Evolutionary conservation across 129 eudicot species (phyloP), one percentile per base, ranked within the genome.

Genomic region (Oenanthe sinensis): DNA sequence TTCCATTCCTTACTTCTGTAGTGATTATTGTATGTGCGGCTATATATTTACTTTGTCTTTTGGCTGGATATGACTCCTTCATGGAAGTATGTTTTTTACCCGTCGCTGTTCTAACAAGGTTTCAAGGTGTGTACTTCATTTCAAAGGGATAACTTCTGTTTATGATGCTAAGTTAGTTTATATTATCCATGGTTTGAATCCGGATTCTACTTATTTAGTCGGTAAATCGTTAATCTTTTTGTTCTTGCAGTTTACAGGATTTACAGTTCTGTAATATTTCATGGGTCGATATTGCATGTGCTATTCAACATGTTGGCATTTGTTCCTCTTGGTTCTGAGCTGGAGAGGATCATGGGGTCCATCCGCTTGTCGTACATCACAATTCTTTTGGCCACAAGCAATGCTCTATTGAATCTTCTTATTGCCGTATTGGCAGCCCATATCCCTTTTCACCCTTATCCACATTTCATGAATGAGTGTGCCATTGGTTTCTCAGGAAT

Each of bases 281-380:
- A 95, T 79, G 97, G 97, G 75, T 95, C 99, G 22, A 46, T 95
- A 74, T 86, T 92, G 20, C 99, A 95, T 87, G 92, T 92, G 65
- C 85, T 95, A 74, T 95, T 95, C 89, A 95, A 95, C 67, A 95
- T 95, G 97, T 26, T 92, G 87, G 97, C 99, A 26, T 81, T 95
- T 84, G 99, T 95, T 87, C 99, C 99, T 30, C 77, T 95, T 83
- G 99, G 99, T 30, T 88, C 99, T 28, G 99, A 95, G 85, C 85
- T 95, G 81, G 99, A 95, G 86, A 88, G 99, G 83, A 87, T 95
- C 80, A 95, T 92, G 96, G 99, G 99, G 74, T 95, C 99, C 24
- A 87, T 92, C 78, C 96, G 99, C 69, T 81, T 92, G 88, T 60
- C 85, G 58, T 92, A 88, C 85, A 83, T 87, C 78, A 87, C 81